Conservation (phyloP, 495 filamentous ascomycete genomes). For the Delitschia confertaspora region DNA sequence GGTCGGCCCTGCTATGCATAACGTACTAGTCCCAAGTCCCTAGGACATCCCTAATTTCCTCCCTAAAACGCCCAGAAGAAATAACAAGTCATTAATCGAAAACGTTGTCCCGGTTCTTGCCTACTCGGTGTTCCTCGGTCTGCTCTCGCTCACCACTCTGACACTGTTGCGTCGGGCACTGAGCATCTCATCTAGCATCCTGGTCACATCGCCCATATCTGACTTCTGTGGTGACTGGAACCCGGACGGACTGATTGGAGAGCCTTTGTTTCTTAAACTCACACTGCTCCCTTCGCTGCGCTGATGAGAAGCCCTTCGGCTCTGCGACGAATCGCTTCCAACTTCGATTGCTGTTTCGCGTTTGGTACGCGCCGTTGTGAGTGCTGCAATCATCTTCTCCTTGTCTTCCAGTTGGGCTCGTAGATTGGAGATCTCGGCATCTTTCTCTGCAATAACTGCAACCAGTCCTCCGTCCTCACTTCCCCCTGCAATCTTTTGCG, state of each 20-base stretch:
- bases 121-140: background rate
- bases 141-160: conserved; percentile 14
- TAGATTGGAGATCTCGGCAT: conserved; percentile 86
- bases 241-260: conserved; percentile 22
- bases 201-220: conserved; percentile 80
- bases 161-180: conserved; percentile 21
- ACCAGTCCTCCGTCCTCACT: conserved; percentile 61
- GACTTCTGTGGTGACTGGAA: conserved; percentile 36
- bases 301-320: conserved; percentile 32
- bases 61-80: no score
- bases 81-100: no score
- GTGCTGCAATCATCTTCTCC: conserved; percentile 81
- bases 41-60: background rate
- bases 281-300: conserved; percentile 32
- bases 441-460: conserved; percentile 71
- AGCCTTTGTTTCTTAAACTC: conserved; percentile 22
- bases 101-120: no score
- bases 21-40: no score
- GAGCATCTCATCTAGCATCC: conserved; percentile 91
- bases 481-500: conserved; percentile 36
- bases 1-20: no score
- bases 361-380: conserved; percentile 79
- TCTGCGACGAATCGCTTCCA: conserved; percentile 38
- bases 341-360: conserved; percentile 67
- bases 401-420: conserved; percentile 89